These are phyloP conservation scores for Jacaranda copaia DNA, from an alignment of 257 asterid species.

Conservation along the genomic window DNA sequence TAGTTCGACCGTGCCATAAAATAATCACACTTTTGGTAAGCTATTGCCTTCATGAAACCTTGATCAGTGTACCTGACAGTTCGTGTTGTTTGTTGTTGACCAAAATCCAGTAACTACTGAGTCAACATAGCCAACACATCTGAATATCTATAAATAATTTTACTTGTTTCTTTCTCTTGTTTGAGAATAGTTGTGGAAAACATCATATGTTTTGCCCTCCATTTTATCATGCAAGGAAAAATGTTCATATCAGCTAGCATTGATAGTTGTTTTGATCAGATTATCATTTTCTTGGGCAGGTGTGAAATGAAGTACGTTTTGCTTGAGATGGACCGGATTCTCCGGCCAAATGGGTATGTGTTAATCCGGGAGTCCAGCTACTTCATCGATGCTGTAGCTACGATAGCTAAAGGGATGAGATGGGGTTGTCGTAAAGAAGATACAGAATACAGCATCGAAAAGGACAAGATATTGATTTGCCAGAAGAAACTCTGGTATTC, in stretches of 20 bases:
- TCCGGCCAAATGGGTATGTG: constrained; percentile 88
- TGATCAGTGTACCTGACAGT: too few relatives aligned
- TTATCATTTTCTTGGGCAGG: constrained; percentile 46
- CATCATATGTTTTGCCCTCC: too few relatives aligned
- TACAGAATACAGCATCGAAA: constrained; percentile 67
- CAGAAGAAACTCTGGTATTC: constrained; percentile 98
- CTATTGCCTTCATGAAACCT: too few relatives aligned
- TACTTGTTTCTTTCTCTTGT: too few relatives aligned
- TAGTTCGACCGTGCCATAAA: too few relatives aligned
- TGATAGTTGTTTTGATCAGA: not conserved
- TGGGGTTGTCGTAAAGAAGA: constrained; percentile 92
- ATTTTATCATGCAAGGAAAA: not conserved
- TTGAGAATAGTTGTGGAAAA: too few relatives aligned
- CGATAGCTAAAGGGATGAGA: constrained; percentile 83
- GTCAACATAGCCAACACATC: too few relatives aligned
- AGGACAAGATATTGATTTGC: constrained; percentile 86
- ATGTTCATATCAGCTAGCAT: not conserved
- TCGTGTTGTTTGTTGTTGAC: too few relatives aligned
- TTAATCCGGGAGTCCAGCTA: constrained; percentile 85
- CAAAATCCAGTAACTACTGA: too few relatives aligned
- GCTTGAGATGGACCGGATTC: constrained; percentile 94
- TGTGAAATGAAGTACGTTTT: constrained; percentile 93
- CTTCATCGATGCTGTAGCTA: constrained; percentile 64
- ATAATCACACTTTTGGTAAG: too few relatives aligned
- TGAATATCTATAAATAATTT: too few relatives aligned